phyloP scores from a whole-genome alignment of 2,329 filamentous ascomycete species.

The Talaromyces sp. region DNA sequence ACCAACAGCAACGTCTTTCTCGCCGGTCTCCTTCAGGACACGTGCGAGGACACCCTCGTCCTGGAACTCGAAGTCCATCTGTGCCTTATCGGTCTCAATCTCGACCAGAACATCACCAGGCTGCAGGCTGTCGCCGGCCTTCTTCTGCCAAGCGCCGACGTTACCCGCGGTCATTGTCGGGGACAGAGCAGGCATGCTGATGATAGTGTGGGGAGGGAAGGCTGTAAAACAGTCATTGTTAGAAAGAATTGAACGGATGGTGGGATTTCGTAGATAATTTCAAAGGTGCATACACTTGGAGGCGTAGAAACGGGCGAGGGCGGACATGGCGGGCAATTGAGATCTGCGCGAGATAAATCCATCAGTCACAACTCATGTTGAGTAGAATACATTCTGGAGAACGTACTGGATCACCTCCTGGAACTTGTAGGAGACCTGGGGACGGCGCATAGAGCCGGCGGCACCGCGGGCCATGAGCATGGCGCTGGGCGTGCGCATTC shows the following conservation, averaged over 20 bases:
- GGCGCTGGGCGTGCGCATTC: constrained; percentile 49
- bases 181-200: constrained; percentile 97
- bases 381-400: background rate
- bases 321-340: constrained; percentile 58
- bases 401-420: constrained; percentile 45
- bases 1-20: constrained; percentile 92
- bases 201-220: constrained; percentile 89
- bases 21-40: constrained; percentile 86
- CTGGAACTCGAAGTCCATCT: constrained; percentile 99
- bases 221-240: constrained; percentile 58
- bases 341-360: constrained; percentile 29
- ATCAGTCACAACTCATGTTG: constrained; percentile 24
- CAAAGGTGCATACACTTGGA: constrained; percentile 61
- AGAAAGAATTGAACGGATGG: background rate
- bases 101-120: constrained; percentile 96
- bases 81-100: constrained; percentile 99
- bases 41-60: constrained; percentile 96
- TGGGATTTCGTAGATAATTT: constrained; percentile 2
- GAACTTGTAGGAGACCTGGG: constrained; percentile 48
- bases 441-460: constrained; percentile 47
- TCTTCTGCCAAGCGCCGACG: constrained; percentile 98
- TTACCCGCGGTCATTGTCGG: constrained; percentile 97
- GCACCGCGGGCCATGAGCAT: constrained; percentile 46
- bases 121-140: constrained; percentile 80
- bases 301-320: constrained; percentile 68